These are phyloP conservation scores for Mikania micrantha DNA, from an alignment of 129 eudicot genomes.

Conservation along the genomic window DNA sequence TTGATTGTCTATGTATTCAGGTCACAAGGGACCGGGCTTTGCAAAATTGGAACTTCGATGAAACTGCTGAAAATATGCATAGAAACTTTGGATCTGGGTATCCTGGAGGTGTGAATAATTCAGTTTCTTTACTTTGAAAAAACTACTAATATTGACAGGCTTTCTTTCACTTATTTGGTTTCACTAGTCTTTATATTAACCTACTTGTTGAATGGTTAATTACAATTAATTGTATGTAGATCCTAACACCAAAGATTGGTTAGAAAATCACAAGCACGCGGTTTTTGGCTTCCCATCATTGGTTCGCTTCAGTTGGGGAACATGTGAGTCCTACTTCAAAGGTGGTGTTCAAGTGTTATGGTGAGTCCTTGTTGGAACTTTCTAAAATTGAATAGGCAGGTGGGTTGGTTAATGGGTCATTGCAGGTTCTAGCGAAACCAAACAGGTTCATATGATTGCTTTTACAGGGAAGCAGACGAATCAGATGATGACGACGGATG, in stretches of 20 bases:
- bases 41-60: conserved; percentile 72
- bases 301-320: conserved; percentile 99
- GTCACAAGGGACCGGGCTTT: conserved; percentile 92
- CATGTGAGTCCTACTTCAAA: conserved; percentile 76
- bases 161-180: background rate
- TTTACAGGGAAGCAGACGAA: conserved; percentile 67
- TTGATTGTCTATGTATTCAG: conserved; percentile 26
- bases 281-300: conserved; percentile 90
- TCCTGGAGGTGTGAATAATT: conserved; percentile 64
- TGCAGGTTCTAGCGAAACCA: background rate
- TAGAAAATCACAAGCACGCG: conserved; percentile 77
- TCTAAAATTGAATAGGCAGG: no score
- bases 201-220: background rate
- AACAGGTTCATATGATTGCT: background rate
- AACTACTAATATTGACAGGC: background rate
- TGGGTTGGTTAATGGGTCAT: background rate
- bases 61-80: conserved; percentile 77
- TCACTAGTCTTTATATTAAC: background rate
- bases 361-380: conserved; percentile 32
- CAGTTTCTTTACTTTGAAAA: background rate
- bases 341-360: conserved; percentile 66
- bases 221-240: conserved; percentile 30
- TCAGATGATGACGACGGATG: conserved; percentile 66
- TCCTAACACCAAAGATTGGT: conserved; percentile 87
- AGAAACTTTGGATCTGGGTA: conserved; percentile 90